Conservation (phyloP, 305 asterid genomes). For the Fraxinus floribunda region DNA sequence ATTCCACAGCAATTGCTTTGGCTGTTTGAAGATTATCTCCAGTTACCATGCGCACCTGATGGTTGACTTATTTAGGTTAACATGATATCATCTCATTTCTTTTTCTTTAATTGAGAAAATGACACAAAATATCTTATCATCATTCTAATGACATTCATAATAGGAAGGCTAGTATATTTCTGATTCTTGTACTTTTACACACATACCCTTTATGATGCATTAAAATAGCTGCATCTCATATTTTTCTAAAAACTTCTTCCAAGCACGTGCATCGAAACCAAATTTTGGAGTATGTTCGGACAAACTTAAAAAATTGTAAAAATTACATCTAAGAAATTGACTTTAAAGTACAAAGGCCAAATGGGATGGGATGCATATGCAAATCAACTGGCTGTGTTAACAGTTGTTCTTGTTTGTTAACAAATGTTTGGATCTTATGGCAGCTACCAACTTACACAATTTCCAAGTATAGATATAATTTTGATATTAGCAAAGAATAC, state of each 20-base stretch:
- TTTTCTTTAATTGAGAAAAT: conserved; percentile 3
- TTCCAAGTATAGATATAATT: conserved; percentile 3
- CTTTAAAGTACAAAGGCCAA: not conserved
- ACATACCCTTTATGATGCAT: not conserved
- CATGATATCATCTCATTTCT: conserved; percentile 8
- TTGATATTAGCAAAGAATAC: conserved; percentile 35
- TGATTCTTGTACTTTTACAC: conserved; percentile 1
- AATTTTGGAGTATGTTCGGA: not conserved
- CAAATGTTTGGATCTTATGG: not conserved
- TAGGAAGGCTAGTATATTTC: conserved; percentile 8
- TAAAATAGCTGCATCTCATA: not conserved
- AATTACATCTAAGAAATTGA: not conserved
- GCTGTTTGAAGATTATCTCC: conserved; percentile 98
- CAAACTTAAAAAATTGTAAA: not conserved
- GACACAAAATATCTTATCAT: not conserved
- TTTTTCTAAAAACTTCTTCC: not conserved
- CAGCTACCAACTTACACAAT: conserved; percentile 3
- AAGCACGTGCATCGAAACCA: not conserved
- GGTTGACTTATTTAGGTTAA: conserved; percentile 25
- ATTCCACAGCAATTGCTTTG: conserved; percentile 90
- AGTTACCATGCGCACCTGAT: conserved; percentile 96
- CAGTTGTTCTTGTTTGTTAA: conserved; percentile 3
- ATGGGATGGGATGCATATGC: not conserved
- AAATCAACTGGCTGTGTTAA: conserved; percentile 10
- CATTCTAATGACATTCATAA: not conserved